A percentile compares a stretch with the other conserved stretches of the same genome.
These are phyloP conservation scores for Quercus tomentella DNA, from an alignment of 331 rosid genomes.

Conservation along the genomic window DNA sequence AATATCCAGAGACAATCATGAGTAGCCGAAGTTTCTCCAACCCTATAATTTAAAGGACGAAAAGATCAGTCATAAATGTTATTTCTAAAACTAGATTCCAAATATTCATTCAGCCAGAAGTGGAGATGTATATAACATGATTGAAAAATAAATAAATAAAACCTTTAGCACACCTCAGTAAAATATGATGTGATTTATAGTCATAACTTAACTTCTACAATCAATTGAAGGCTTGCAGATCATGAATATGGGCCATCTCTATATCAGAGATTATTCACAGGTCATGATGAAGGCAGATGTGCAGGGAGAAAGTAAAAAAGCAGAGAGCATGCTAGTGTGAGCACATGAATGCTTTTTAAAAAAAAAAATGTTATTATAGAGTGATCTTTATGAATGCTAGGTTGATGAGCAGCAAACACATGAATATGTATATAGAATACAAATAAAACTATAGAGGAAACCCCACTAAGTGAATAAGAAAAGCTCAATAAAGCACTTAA, in stretches of 20 bases:
- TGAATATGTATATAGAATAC: not conserved
- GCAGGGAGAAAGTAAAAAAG: not conserved
- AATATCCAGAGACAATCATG: slow-evolving; percentile 69
- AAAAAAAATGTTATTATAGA: not conserved
- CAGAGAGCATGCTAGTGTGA: not conserved
- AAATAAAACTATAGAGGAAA: not conserved
- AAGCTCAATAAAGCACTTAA: not conserved
- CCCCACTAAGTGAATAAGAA: not conserved
- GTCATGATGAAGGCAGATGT: not conserved
- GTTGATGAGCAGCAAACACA: not conserved
- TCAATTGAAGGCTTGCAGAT: not conserved
- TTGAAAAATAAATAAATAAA: not conserved
- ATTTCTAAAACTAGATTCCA: not conserved
- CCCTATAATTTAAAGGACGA: slow-evolving; percentile 31
- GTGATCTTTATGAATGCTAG: not conserved
- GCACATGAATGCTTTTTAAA: not conserved
- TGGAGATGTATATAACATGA: not conserved
- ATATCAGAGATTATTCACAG: not conserved
- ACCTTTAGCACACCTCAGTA: not conserved
- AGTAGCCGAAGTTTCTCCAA: slow-evolving; percentile 65
- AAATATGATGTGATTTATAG: not conserved
- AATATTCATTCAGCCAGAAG: not conserved
- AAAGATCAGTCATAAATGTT: not conserved
- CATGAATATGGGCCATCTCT: not conserved
- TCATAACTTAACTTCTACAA: not conserved